phyloP scores from a whole-genome alignment of 345 rosid species.

The Viola odorata region DNA sequence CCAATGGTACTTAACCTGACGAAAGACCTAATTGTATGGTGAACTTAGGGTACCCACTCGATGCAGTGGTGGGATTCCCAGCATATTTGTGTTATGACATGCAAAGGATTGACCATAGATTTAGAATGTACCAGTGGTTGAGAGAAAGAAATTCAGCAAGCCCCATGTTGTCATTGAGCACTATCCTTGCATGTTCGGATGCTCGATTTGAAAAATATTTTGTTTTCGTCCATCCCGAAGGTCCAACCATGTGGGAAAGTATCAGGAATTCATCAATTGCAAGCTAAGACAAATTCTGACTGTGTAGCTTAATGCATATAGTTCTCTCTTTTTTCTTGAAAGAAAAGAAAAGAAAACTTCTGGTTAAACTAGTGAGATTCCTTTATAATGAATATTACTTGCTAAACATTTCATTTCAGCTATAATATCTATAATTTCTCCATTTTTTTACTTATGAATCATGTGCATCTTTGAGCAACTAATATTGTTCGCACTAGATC shows the following conservation, averaged over 20 bases:
- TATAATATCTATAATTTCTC: no score
- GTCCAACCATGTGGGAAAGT: constrained; percentile 66
- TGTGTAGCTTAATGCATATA: background rate
- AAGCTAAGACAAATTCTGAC: constrained; percentile 17
- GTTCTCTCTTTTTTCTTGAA: background rate
- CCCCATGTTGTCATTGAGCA: constrained; percentile 14
- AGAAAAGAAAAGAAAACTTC: no score
- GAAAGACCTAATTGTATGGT: constrained; percentile 54
- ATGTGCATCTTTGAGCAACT: no score
- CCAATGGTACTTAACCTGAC: constrained; percentile 69
- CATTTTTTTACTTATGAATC: no score
- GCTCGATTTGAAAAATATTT: constrained; percentile 58
- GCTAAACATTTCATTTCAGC: no score
- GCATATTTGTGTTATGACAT: constrained; percentile 26
- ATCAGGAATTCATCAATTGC: constrained; percentile 35
- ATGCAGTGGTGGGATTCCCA: constrained; percentile 51
- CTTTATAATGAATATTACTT: no score
- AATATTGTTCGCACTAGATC: no score
- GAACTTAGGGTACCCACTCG: constrained; percentile 53
- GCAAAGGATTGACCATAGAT: constrained; percentile 21
- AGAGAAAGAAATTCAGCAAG: constrained; percentile 19
- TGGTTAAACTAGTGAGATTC: no score
- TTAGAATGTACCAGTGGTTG: constrained; percentile 22
- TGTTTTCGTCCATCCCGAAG: constrained; percentile 72
- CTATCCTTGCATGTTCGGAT: constrained; percentile 70